Evolutionary conservation across 2,329 filamentous ascomycete species (phyloP), one percentile per base, ranked within the genome.

Genomic region (Diatrype stigma): DNA sequence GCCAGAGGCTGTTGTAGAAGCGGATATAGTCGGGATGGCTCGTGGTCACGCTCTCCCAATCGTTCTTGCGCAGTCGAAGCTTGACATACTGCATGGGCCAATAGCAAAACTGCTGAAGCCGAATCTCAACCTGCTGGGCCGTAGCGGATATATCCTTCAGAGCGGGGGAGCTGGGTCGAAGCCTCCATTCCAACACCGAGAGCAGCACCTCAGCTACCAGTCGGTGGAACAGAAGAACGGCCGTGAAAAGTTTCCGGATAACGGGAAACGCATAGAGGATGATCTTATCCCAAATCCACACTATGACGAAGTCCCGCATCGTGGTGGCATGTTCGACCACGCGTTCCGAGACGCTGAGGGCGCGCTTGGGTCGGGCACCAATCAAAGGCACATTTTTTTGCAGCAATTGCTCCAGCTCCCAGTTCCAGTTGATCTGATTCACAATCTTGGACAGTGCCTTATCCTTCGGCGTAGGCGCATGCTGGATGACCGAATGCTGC

Each of bases 1-100:
- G 87, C 94, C 94, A 99, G 4, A 99, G 76, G 63, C 91, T 96
- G 69, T 99, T 99, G 73, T 97, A 99, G 71, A 99, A 99, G 16
- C 94, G 87, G 59, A 99, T 99, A 68, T 99, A 99, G 68, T 99
- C 94, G 1, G 93, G 90, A 68, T 99, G 93, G 61, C 87, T 96
- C 45, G 87, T 94, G 0, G 92, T 96, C 50, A 97, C 88, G 67
- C 93, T 97, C 52, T 91, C 89, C 93, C 94, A 97, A 61, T 96
- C 90, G 56, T 86, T 85, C 65, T 96, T 95, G 37, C 92, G 81
- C 64, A 89, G 85, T n/a, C 92, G 86, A 45, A 99, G 71, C 16
- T 91, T 97, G 42, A 93, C 80, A 66, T 97, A 96, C 68, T 99
- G 93, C 70, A 96, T 90, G 2, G 94, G 95, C 92, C 93, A 97